Evolutionary conservation across 192 early-diverging fungal species (phyloP).

Genomic region (Podila verticillata): DNA sequence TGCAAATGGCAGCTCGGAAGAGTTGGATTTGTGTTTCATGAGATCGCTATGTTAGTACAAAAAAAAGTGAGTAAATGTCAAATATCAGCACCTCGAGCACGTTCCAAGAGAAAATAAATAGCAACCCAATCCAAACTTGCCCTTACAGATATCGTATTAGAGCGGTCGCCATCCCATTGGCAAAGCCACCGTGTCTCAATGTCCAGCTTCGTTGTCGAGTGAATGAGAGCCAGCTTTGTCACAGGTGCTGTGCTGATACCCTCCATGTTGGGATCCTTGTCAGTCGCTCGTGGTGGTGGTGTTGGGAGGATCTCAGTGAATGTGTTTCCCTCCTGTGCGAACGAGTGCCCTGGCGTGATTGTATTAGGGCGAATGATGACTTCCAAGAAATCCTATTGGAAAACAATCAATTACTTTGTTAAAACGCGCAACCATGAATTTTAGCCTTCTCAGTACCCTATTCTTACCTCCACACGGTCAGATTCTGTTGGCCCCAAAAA

Average conservation of each 20-base stretch:
- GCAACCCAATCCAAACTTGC: no score
- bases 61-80: neutral
- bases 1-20: slow-evolving; percentile 25
- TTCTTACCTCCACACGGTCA: slow-evolving; percentile 1
- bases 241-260: slow-evolving; percentile 10
- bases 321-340: slow-evolving; percentile 16
- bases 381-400: slow-evolving; percentile 37
- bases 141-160: slow-evolving; percentile 26
- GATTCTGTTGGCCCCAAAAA: neutral
- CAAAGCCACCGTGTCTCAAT: slow-evolving; percentile 46
- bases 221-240: slow-evolving; percentile 33
- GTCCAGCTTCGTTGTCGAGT: slow-evolving; percentile 32
- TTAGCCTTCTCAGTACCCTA: neutral
- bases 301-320: slow-evolving; percentile 21
- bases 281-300: slow-evolving; percentile 1
- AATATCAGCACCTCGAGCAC: no score
- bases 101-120: no score
- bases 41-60: slow-evolving; percentile 7
- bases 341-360: slow-evolving; percentile 7
- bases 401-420: neutral
- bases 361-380: slow-evolving; percentile 26
- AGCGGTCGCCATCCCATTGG: slow-evolving; percentile 43
- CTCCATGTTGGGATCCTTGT: slow-evolving; percentile 1
- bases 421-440: neutral
- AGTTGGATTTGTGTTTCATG: slow-evolving; percentile 17